Evolutionary conservation across 2,329 filamentous ascomycete species (phyloP), one percentile per base, ranked within the genome.

Genomic region (Penicillium decumbens): DNA sequence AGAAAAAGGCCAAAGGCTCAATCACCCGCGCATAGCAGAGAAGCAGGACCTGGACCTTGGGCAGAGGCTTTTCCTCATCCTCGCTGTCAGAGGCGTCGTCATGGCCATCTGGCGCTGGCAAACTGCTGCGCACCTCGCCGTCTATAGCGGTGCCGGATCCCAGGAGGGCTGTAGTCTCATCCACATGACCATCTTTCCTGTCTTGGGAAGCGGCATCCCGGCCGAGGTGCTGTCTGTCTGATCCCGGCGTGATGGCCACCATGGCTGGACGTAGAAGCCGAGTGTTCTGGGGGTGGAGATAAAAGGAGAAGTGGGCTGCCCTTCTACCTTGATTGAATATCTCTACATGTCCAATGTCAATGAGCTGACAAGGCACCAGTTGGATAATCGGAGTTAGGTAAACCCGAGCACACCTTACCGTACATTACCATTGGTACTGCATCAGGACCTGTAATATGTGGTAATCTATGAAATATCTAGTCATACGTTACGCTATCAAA

Each of bases 1-100:
- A 82, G 73, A 91, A 92, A 73, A 89, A 92, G n/a, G 87, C 85
- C 35, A 91, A 78, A 0, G 88, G 87, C 62, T 92, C 88, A 39
- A 88, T 75, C 24, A 88, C 64, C 5, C 87, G 81, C 1, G 84
- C 83, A 64, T 83, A 87, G 73, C 88, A 92, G 10, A 93, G 80
- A 9, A 87, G 68, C 28, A 85, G 67, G 45, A 93, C 82, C 65
- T 92, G 88, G n/a, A 65, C 45, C 53, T 72, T 75, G n/a, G 82
- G 80, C 12, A 87, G 65, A 1, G 79, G 77, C 49, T 73, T 77
- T 58, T 76, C 71, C 1, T 73, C 67, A 5, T 64, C 64, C 23
- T 68, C 63, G 24, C 53, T 54, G 3, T 46, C 18, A 9, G 20
- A 29, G 8, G 20, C n/a, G 6, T 25, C 32, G 2, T 6, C n/a